A percentile compares a stretch with the other conserved stretches of the same genome.
These are phyloP conservation scores for Penicillium sp. DNA, from an alignment of 2,329 filamentous ascomycete species.

Conservation along the genomic window DNA sequence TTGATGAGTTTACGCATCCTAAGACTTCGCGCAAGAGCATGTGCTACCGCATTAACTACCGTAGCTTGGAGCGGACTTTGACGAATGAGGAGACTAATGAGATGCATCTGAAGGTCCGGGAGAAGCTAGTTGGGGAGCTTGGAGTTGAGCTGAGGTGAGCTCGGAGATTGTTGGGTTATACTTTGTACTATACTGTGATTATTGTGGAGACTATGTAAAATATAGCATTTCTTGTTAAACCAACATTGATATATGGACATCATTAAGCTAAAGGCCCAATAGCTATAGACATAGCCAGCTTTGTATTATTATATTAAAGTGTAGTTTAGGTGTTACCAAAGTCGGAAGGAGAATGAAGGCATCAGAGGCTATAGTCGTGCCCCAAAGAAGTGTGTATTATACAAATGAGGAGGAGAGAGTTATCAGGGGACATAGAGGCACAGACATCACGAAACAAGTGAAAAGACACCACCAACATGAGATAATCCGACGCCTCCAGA, in stretches of 20 bases:
- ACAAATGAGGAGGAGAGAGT: conserved; percentile 37
- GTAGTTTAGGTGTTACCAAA: background rate
- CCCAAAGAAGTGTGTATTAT: conserved; percentile 28
- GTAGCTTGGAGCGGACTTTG: conserved; percentile 85
- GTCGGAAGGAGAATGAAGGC: conserved; percentile 10
- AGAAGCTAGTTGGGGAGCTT: conserved; percentile 65
- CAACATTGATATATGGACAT: background rate
- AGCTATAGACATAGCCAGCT: background rate
- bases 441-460: conserved; percentile 21
- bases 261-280: background rate
- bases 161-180: background rate
- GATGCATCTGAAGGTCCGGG: conserved; percentile 67
- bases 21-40: conserved; percentile 78
- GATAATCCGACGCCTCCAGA: conserved; percentile 31
- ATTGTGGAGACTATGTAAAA: conserved; percentile 16
- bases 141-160: conserved; percentile 73
- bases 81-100: conserved; percentile 77
- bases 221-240: conserved; percentile 7
- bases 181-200: conserved; percentile 18
- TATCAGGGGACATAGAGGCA: conserved; percentile 14
- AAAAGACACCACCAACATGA: conserved; percentile 24
- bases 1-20: conserved; percentile 86
- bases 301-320: background rate
- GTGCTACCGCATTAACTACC: conserved; percentile 91
- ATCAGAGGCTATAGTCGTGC: conserved; percentile 9